Conservation (phyloP, 2,329 filamentous ascomycete species). For the Colletotrichum endophyticum region DNA sequence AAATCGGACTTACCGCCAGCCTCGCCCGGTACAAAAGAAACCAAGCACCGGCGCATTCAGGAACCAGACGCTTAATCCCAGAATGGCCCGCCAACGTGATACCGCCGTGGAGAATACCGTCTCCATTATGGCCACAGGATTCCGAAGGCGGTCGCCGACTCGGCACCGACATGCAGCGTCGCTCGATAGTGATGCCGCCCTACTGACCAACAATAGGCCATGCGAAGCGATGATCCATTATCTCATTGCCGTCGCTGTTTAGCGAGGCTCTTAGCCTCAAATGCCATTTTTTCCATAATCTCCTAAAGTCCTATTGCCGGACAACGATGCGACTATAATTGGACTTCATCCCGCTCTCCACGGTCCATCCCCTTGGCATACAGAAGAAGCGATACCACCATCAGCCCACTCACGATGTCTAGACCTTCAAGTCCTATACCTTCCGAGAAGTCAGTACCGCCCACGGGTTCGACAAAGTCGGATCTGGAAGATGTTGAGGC, state of each 20-base stretch:
- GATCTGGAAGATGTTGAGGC: neutral
- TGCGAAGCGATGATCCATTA: neutral
- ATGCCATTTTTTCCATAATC: neutral
- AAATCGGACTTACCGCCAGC: neutral
- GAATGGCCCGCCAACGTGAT: neutral
- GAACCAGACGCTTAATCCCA: neutral
- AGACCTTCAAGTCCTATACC: neutral
- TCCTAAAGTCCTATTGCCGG: neutral
- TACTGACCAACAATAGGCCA: neutral
- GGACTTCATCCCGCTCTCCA: neutral
- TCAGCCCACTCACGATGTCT: neutral
- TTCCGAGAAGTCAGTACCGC: neutral
- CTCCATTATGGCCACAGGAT: neutral
- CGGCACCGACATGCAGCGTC: constrained; percentile 9
- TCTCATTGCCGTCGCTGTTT: neutral
- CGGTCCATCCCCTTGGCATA: neutral
- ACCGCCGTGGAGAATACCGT: neutral
- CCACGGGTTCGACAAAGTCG: neutral
- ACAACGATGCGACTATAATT: neutral
- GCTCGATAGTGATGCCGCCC: neutral
- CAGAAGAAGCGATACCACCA: neutral
- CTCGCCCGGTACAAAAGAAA: neutral
- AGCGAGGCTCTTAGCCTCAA: neutral
- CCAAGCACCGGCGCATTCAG: neutral
- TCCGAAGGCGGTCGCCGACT: neutral